Conservation (phyloP, 2,329 filamentous ascomycete genomes). For the Chaetomiaceae sp. region DNA sequence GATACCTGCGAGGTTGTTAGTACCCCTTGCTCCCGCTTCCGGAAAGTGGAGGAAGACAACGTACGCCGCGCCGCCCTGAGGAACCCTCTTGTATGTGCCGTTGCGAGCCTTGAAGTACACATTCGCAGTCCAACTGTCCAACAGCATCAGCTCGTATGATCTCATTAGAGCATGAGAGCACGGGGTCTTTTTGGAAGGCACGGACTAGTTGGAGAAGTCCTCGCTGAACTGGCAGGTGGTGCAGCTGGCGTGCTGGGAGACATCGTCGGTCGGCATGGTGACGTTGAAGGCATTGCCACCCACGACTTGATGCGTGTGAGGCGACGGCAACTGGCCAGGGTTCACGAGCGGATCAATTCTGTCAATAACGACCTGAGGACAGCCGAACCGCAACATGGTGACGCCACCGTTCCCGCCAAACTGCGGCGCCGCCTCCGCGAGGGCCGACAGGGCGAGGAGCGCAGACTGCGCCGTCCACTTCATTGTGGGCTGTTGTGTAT, state of each 20-base stretch:
- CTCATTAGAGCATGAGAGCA: no score
- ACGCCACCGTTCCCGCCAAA: constrained; percentile 18
- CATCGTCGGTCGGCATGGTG: constrained; percentile 34
- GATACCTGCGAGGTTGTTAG: constrained; percentile 24
- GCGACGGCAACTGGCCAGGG: constrained; percentile 41
- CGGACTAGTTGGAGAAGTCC: constrained; percentile 33
- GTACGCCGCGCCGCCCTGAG: constrained; percentile 48
- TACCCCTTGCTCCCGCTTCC: neutral
- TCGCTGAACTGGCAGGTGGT: constrained; percentile 36
- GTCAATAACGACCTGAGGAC: constrained; percentile 46
- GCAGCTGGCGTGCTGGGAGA: constrained; percentile 33
- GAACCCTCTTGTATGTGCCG: constrained; percentile 33
- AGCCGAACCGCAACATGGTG: constrained; percentile 27
- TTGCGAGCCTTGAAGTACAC: constrained; percentile 33
- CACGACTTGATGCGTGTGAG: constrained; percentile 52
- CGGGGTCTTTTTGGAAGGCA: no score
- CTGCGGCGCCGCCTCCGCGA: constrained; percentile 27
- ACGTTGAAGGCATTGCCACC: constrained; percentile 43
- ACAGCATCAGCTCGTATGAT: no score
- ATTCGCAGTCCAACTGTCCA: constrained; percentile 32
- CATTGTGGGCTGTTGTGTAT: constrained; percentile 18
- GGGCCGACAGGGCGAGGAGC: constrained; percentile 27
- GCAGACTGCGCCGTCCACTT: constrained; percentile 25
- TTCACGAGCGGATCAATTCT: constrained; percentile 33
- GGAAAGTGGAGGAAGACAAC: neutral